Conservation (phyloP, 495 filamentous ascomycete genomes). For the Immersiella caudata region DNA sequence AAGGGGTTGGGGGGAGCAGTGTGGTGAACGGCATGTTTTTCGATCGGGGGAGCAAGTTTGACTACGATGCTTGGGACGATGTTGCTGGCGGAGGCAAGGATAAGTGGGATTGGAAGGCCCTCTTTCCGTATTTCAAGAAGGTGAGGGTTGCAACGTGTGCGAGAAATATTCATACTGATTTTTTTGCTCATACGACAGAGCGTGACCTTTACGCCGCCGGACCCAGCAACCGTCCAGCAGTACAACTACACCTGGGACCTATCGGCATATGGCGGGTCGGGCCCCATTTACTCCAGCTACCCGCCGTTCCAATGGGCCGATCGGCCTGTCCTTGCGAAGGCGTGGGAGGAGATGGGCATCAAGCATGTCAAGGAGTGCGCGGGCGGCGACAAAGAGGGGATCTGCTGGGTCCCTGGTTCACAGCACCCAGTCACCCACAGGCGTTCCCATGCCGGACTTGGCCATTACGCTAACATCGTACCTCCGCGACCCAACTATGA, state of each 20-base stretch:
- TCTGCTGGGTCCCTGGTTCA: slow-evolving; percentile 34
- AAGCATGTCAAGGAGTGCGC: slow-evolving; percentile 26
- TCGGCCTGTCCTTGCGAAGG: slow-evolving; percentile 7
- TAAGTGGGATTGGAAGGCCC: slow-evolving; percentile 42
- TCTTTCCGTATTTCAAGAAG: slow-evolving; percentile 50
- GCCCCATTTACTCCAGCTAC: slow-evolving; percentile 27
- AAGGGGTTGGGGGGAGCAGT: slow-evolving; percentile 48
- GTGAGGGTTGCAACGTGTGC: too few species aligned
- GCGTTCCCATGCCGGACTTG: slow-evolving; percentile 44
- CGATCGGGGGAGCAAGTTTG: slow-evolving; percentile 39
- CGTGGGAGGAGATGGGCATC: slow-evolving; percentile 29
- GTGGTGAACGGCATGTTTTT: slow-evolving; percentile 50
- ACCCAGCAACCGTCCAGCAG: slow-evolving; percentile 15
- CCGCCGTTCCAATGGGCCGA: slow-evolving; percentile 33
- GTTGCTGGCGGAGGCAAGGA: slow-evolving; percentile 42
- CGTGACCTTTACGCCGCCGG: slow-evolving; percentile 34
- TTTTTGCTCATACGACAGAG: too few species aligned
- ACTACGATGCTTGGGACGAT: slow-evolving; percentile 56
- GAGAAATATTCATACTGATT: too few species aligned
- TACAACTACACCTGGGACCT: slow-evolving; percentile 33
- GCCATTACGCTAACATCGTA: slow-evolving; percentile 39
- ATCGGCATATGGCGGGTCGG: slow-evolving; percentile 28
- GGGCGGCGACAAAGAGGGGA: slow-evolving; percentile 30
- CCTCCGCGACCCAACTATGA: slow-evolving; percentile 42
- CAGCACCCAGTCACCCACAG: slow-evolving; percentile 37